These are phyloP conservation scores for Annulohypoxylon stygium DNA, from an alignment of 495 filamentous ascomycete species.

Conservation along the genomic window DNA sequence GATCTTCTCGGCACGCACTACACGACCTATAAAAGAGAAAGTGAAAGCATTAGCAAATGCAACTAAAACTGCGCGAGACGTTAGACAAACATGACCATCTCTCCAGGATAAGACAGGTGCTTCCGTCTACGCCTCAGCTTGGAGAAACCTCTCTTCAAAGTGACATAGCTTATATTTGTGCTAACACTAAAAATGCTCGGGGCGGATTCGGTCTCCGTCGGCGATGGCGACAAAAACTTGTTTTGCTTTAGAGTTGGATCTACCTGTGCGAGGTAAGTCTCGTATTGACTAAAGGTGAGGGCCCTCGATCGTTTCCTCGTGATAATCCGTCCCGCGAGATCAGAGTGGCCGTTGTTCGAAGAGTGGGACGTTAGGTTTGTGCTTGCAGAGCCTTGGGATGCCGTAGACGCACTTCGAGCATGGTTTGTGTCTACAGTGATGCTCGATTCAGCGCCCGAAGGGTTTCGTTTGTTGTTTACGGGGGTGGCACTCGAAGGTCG, in stretches of 20 bases:
- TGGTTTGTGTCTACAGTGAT: constrained; percentile 52
- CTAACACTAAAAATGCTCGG: constrained; percentile 52
- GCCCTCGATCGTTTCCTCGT: constrained; percentile 55
- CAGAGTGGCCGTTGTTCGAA: constrained; percentile 40
- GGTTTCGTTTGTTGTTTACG: constrained; percentile 42
- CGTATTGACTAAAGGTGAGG: constrained; percentile 66
- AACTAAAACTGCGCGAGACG: background rate
- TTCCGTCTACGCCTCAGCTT: constrained; percentile 54
- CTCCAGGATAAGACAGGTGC: constrained; percentile 45
- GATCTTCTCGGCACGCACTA: constrained; percentile 65
- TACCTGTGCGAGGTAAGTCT: constrained; percentile 62
- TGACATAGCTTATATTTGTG: constrained; percentile 57
- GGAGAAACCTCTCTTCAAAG: constrained; percentile 58
- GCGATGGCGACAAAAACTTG: constrained; percentile 47
- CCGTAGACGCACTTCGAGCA: constrained; percentile 54
- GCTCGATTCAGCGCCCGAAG: constrained; percentile 54
- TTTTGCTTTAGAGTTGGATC: constrained; percentile 56
- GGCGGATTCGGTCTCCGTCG: constrained; percentile 43
- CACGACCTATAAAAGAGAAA: constrained; percentile 57
- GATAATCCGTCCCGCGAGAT: constrained; percentile 24
- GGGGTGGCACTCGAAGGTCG: constrained; percentile 44
- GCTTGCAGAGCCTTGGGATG: constrained; percentile 51
- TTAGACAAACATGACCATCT: constrained; percentile 53
- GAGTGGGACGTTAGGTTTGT: constrained; percentile 55
- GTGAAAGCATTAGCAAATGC: constrained; percentile 32